phyloP scores from a whole-genome alignment of 176 grass and related monocot genomes.

The Saccharum officinarum region DNA sequence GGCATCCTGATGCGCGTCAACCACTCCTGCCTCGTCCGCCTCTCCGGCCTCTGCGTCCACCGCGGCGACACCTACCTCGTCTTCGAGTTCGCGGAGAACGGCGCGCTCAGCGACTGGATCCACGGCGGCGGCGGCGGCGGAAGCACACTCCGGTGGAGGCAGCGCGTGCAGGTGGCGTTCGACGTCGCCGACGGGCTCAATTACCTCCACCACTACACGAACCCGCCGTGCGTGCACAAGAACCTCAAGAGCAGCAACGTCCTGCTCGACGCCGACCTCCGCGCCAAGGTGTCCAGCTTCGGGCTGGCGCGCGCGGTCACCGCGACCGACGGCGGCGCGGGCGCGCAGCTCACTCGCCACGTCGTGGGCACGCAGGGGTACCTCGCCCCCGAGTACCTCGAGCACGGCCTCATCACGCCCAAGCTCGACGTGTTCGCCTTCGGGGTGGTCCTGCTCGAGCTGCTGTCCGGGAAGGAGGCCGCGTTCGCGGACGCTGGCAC shows the following conservation, averaged over 20 bases:
- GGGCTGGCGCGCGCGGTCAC: conserved; percentile 57
- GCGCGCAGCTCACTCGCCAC: conserved; percentile 63
- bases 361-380: conserved; percentile 82
- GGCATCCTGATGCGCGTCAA: conserved; percentile 71
- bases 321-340: neutral
- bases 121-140: conserved; percentile 5
- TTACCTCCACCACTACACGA: conserved; percentile 84
- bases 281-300: conserved; percentile 72
- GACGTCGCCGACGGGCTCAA: conserved; percentile 71
- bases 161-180: conserved; percentile 62
- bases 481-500: conserved; percentile 29
- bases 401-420: conserved; percentile 73
- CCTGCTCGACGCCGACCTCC: conserved; percentile 63
- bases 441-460: conserved; percentile 79
- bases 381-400: conserved; percentile 77
- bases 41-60: conserved; percentile 78
- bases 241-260: conserved; percentile 78
- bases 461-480: conserved; percentile 77
- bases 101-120: conserved; percentile 78
- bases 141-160: conserved; percentile 42
- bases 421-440: conserved; percentile 84
- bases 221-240: conserved; percentile 76
- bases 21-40: conserved; percentile 67
- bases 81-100: conserved; percentile 67
- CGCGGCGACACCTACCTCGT: conserved; percentile 71